A percentile compares a stretch with the other conserved stretches of the same genome.
These are phyloP conservation scores for Penicillium thymicola DNA, from an alignment of 2,329 filamentous ascomycete species.

Conservation along the genomic window DNA sequence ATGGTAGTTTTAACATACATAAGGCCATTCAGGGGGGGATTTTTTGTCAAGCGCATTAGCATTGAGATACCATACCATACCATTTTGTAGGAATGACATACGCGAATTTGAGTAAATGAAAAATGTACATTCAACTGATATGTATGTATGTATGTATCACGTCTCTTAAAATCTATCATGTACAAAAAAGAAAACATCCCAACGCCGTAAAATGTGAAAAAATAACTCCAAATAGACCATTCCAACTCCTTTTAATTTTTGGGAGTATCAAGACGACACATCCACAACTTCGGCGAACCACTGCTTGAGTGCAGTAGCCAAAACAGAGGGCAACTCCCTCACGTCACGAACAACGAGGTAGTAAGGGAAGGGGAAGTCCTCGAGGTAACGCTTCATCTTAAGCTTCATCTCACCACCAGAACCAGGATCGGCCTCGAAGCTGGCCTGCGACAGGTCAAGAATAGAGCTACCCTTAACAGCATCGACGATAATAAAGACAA, in stretches of 20 bases:
- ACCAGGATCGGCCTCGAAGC: conserved; percentile 66
- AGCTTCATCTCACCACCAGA: conserved; percentile 62
- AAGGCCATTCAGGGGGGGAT: neutral
- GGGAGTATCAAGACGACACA: conserved; percentile 32
- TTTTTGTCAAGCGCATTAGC: conserved; percentile 7
- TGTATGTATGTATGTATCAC: neutral
- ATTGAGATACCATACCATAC: conserved; percentile 13
- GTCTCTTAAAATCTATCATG: conserved; percentile 14
- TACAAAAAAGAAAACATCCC: conserved; percentile 8
- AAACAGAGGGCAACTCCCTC: conserved; percentile 80
- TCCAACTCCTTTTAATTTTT: conserved; percentile 16
- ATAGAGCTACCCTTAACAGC: conserved; percentile 58
- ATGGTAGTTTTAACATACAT: conserved; percentile 53
- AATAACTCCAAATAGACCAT: conserved; percentile 18
- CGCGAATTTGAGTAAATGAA: neutral
- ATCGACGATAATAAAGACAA: conserved; percentile 97
- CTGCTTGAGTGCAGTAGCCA: conserved; percentile 84
- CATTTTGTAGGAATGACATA: neutral
- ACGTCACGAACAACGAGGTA: conserved; percentile 93
- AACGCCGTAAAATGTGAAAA: conserved; percentile 16
- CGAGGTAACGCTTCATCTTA: conserved; percentile 84
- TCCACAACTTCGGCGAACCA: conserved; percentile 80
- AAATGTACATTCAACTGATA: conserved; percentile 5
- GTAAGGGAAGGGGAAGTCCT: conserved; percentile 95
- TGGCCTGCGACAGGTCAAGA: conserved; percentile 81